Percentiles rank a stretch among this genome's conserved stretches.
Evolutionary conservation across 2,329 filamentous ascomycete species (phyloP).

Genomic region (Ramularia collo-cygni): DNA sequence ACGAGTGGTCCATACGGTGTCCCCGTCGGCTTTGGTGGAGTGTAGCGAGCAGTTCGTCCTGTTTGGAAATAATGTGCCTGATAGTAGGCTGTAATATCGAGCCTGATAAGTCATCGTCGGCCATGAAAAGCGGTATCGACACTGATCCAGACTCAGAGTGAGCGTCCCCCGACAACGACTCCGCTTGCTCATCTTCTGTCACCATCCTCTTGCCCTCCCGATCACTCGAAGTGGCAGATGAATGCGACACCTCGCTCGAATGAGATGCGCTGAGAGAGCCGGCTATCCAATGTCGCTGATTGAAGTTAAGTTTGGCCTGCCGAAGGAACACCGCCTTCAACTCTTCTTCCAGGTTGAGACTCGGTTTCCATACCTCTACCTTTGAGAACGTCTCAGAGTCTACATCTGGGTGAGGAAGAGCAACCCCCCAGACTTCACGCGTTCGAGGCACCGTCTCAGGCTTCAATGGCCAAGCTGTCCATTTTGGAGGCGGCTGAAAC

Average conservation of each 20-base stretch:
- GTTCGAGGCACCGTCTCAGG: slow-evolving; percentile 54
- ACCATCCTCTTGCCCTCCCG: background rate
- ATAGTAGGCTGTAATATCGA: slow-evolving; percentile 60
- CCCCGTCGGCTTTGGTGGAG: slow-evolving; percentile 52
- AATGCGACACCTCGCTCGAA: background rate
- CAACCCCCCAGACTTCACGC: slow-evolving; percentile 42
- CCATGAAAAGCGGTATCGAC: slow-evolving; percentile 48
- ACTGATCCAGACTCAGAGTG: background rate
- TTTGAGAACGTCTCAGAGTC: slow-evolving; percentile 13
- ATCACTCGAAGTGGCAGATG: background rate
- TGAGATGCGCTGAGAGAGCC: background rate
- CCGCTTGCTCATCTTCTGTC: background rate
- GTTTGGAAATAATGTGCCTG: slow-evolving; percentile 59
- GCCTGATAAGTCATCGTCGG: slow-evolving; percentile 64
- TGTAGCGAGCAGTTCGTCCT: slow-evolving; percentile 63
- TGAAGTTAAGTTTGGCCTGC: slow-evolving; percentile 54
- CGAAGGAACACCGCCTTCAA: slow-evolving; percentile 60
- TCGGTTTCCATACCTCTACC: slow-evolving; percentile 39
- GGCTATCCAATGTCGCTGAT: slow-evolving; percentile 3
- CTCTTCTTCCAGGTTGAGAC: slow-evolving; percentile 61
- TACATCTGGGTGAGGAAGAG: slow-evolving; percentile 21
- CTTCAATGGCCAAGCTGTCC: slow-evolving; percentile 81
- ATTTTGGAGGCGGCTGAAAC: slow-evolving; percentile 48
- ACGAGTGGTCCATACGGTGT: slow-evolving; percentile 13
- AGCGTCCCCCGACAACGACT: background rate